Conservation (phyloP, 2,329 filamentous ascomycete species). For the Coniosporium tulheliwenetii region DNA sequence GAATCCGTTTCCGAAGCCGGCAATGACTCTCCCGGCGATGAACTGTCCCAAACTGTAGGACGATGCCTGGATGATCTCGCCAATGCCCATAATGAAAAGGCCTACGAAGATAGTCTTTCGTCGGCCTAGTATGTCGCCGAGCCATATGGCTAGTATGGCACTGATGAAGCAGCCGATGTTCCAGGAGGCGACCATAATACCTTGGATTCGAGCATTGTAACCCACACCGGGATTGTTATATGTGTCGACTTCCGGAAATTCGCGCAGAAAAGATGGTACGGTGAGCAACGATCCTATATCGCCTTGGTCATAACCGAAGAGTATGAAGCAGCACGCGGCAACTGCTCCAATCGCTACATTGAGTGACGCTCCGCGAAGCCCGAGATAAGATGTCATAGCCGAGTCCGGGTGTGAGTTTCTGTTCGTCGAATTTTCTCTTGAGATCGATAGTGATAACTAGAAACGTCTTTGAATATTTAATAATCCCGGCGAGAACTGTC, state of each 20-base stretch:
- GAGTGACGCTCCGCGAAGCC: constrained; percentile 1
- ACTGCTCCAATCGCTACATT: neutral
- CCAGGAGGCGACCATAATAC: constrained; percentile 23
- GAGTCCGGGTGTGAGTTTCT: neutral
- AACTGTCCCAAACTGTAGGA: constrained; percentile 29
- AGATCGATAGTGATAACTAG: no score
- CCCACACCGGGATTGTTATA: constrained; percentile 16
- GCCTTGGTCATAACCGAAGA: constrained; percentile 49
- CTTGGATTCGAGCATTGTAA: constrained; percentile 26
- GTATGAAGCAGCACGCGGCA: constrained; percentile 11
- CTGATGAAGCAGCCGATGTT: constrained; percentile 29
- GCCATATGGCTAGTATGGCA: constrained; percentile 24
- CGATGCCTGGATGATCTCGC: constrained; percentile 41
- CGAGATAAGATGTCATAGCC: constrained; percentile 1
- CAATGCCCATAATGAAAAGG: constrained; percentile 40
- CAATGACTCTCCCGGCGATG: constrained; percentile 33
- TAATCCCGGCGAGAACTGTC: no score
- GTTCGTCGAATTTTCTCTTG: no score
- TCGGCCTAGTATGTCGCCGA: constrained; percentile 44
- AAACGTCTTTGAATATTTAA: no score
- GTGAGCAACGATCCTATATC: constrained; percentile 41
- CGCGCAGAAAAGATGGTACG: constrained; percentile 41
- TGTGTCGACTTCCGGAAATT: constrained; percentile 25
- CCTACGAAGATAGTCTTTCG: constrained; percentile 44
- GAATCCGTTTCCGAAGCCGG: constrained; percentile 31